Percentiles rank a stretch among this genome's conserved stretches.
phyloP scores from a whole-genome alignment of 495 filamentous ascomycete species.

The Penicillium tannophilum region DNA sequence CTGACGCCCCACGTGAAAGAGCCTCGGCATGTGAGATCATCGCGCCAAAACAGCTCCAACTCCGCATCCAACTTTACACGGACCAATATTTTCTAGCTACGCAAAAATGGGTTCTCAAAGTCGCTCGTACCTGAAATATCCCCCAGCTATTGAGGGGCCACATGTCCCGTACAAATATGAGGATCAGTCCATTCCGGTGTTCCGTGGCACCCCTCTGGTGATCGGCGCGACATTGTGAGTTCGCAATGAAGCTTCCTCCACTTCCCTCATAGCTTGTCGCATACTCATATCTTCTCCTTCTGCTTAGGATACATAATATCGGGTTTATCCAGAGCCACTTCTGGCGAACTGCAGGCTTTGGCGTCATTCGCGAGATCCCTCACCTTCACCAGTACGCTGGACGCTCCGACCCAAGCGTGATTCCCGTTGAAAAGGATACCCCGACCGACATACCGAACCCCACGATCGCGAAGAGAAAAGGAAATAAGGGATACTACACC shows the following conservation, averaged over 20 bases:
- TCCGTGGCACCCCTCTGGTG: conserved; percentile 52
- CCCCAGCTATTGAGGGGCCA: conserved; percentile 45
- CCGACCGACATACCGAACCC: conserved; percentile 33
- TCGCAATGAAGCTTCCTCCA: conserved; percentile 1
- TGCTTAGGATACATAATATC: conserved; percentile 55
- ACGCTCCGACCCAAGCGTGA: conserved; percentile 84
- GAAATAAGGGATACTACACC: conserved; percentile 59
- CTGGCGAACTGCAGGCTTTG: conserved; percentile 79
- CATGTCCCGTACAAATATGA: conserved; percentile 50
- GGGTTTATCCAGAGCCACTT: conserved; percentile 58
- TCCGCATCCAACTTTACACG: background rate
- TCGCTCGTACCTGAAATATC: conserved; percentile 44
- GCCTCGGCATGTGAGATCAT: conserved; percentile 25
- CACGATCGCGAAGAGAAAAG: conserved; percentile 33
- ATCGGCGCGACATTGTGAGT: conserved; percentile 55
- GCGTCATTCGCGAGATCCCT: conserved; percentile 55
- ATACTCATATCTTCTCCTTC: background rate
- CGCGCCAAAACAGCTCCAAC: conserved; percentile 7
- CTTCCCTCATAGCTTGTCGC: background rate
- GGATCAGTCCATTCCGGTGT: conserved; percentile 53
- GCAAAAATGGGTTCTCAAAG: conserved; percentile 2
- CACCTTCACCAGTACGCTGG: conserved; percentile 61
- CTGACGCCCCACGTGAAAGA: conserved; percentile 8
- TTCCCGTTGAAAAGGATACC: conserved; percentile 54
- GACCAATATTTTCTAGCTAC: background rate